Percentiles rank a stretch among this genome's conserved stretches.
phyloP scores from a whole-genome alignment of 306 rosid species.

The Potentilla sterilis region DNA sequence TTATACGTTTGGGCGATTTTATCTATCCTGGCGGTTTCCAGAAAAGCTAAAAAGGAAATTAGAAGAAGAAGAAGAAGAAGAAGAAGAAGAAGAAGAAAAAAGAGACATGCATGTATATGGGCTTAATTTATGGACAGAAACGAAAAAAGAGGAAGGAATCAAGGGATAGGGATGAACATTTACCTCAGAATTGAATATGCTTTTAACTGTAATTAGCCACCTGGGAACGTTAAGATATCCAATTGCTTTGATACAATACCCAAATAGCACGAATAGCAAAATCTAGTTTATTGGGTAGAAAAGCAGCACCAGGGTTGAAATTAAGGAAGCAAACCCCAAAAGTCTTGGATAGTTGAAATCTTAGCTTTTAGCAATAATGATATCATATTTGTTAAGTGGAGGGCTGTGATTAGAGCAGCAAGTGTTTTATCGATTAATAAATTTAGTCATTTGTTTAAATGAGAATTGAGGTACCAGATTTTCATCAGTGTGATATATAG shows the following conservation, averaged over 20 bases:
- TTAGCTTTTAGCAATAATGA: neutral
- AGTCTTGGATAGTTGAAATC: conserved; percentile 7
- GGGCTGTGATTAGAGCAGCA: neutral
- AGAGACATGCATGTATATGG: neutral
- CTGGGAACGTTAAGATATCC: conserved; percentile 5
- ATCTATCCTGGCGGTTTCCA: neutral
- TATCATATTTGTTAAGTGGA: conserved; percentile 3
- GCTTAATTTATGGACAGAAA: neutral
- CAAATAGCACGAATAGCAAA: neutral
- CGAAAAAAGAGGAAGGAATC: neutral
- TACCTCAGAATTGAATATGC: neutral
- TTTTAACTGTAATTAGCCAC: neutral
- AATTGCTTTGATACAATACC: neutral
- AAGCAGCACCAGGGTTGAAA: neutral
- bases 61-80: neutral
- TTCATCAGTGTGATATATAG: neutral
- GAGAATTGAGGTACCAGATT: neutral
- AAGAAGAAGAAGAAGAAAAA: neutral
- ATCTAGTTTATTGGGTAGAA: neutral
- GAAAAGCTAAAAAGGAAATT: no score
- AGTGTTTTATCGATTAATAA: neutral
- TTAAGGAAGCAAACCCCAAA: neutral
- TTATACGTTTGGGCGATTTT: neutral
- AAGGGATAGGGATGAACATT: neutral
- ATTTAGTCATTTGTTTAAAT: neutral